Percentiles rank a stretch among this genome's conserved stretches.
Conservation (phyloP, 140 eudicot species). For the Bidens hawaiensis region DNA sequence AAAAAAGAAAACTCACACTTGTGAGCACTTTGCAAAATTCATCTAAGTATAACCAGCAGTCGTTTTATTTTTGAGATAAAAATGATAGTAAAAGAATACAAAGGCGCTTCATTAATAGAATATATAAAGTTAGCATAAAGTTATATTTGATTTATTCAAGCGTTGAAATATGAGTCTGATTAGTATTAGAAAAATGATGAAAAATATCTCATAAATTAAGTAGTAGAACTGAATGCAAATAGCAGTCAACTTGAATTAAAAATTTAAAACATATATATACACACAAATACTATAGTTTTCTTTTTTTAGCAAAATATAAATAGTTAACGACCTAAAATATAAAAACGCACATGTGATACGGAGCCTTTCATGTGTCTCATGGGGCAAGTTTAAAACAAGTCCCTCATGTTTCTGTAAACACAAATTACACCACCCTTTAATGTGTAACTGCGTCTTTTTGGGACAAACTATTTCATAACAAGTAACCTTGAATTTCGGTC, state of each 20-base stretch:
- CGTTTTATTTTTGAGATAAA: no score
- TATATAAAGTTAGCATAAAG: not conserved
- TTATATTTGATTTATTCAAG: not conserved
- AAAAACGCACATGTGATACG: not conserved
- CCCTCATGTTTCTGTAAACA: not conserved
- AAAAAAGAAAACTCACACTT: no score
- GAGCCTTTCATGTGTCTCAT: slow-evolving; percentile 4
- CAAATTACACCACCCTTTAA: slow-evolving; percentile 1
- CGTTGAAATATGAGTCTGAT: not conserved
- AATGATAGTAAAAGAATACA: no score
- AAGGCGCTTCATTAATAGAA: not conserved
- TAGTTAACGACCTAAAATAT: slow-evolving; percentile 7
- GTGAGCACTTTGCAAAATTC: not conserved
- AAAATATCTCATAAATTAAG: not conserved
- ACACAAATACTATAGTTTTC: not conserved
- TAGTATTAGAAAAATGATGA: not conserved
- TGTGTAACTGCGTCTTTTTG: not conserved
- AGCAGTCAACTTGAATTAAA: slow-evolving; percentile 25
- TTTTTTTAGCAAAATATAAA: not conserved
- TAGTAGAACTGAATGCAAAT: slow-evolving; percentile 15
- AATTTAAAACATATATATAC: not conserved
- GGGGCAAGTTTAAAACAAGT: not conserved
- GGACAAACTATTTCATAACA: not conserved
- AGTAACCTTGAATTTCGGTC: not conserved
- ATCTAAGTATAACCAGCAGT: not conserved